phyloP scores from a whole-genome alignment of 257 asterid genomes.

The Voacanga thouarsii region DNA sequence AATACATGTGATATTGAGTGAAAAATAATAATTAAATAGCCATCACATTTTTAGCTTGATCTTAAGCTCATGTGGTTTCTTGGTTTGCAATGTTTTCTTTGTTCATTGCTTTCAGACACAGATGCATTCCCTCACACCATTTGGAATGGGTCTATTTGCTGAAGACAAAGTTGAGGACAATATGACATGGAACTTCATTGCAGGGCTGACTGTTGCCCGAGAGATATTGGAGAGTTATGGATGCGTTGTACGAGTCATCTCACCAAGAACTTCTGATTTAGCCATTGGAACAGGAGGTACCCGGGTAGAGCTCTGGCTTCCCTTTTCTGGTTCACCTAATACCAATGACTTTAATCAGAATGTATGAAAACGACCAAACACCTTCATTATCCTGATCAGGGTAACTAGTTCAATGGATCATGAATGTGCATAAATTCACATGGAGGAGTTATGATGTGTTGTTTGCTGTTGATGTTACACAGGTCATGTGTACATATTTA shows the following conservation, averaged over 20 bases:
- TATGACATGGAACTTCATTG: slow-evolving; percentile 90
- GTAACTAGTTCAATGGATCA: not conserved
- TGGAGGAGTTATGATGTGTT: not conserved
- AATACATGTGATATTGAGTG: not conserved
- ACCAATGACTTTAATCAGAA: slow-evolving; percentile 26
- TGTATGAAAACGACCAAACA: slow-evolving; percentile 21
- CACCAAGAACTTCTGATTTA: slow-evolving; percentile 59
- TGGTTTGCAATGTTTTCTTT: not conserved
- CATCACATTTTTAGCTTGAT: not conserved
- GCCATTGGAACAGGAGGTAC: slow-evolving; percentile 74
- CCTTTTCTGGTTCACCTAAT: slow-evolving; percentile 38
- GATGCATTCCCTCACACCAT: slow-evolving; percentile 80
- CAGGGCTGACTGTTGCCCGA: slow-evolving; percentile 89
- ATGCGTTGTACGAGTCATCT: slow-evolving; percentile 71
- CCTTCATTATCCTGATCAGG: not conserved
- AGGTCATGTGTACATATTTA: not conserved
- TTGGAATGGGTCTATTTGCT: slow-evolving; percentile 63
- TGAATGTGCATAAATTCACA: not conserved
- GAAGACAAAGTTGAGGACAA: slow-evolving; percentile 72
- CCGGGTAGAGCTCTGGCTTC: slow-evolving; percentile 89
- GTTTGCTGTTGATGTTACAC: not conserved
- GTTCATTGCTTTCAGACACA: slow-evolving; percentile 68
- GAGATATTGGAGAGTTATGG: slow-evolving; percentile 92
- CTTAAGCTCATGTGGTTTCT: not conserved
- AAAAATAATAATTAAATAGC: not conserved